Evolutionary conservation across 331 rosid genomes (phyloP), one percentile per base, ranked within the genome.

Genomic region (Acacia pycnantha): DNA sequence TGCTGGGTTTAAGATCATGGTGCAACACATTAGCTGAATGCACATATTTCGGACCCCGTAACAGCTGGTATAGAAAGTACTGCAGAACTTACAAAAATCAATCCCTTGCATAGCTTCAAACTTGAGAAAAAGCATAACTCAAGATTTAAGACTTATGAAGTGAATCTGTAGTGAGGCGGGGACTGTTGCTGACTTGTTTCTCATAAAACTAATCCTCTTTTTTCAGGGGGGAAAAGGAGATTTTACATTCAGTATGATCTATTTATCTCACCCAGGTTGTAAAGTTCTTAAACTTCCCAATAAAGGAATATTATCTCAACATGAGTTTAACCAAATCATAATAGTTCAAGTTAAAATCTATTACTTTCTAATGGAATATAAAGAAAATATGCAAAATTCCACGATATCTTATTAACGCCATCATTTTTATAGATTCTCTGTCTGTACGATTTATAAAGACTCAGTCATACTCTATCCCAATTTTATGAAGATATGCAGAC

Each of bases 1-100:
- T 95, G 71, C 99, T 95, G 26, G 99, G 99, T 86, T 95, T 95
- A 78, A 95, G 97, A 88, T 95, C 99, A 22, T 98, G 99, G 88
- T 95, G 99, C 90, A 95, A 87, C 78, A 93, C 92, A 68, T 88
- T 83, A 50, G 98, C 97, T 1, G 99, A 95, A 87, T 95, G 99
- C 56, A 95, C 97, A 87, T 95, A 95, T 78, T 90, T 95, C 85
- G 93, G 91, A 65, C 99, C 99, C 77, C 99, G 89, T 80, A 95
- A 82, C 81, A 95, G 89, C 90, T 95, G 99, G 74, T 95, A 95
- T 76, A 95, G 62, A 82, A 95, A 82, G 90, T 95, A 95, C 99
- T 95, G 97, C 97, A 88, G n/a, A 64, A 35, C 73, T 78, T 79
- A 50, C 79, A 78, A 64, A 64, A 22, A 33, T 84, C 51, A 83